Evolutionary conservation across 768 basidiomycete species (phyloP).

Genomic region (Macrocybe gigantea): DNA sequence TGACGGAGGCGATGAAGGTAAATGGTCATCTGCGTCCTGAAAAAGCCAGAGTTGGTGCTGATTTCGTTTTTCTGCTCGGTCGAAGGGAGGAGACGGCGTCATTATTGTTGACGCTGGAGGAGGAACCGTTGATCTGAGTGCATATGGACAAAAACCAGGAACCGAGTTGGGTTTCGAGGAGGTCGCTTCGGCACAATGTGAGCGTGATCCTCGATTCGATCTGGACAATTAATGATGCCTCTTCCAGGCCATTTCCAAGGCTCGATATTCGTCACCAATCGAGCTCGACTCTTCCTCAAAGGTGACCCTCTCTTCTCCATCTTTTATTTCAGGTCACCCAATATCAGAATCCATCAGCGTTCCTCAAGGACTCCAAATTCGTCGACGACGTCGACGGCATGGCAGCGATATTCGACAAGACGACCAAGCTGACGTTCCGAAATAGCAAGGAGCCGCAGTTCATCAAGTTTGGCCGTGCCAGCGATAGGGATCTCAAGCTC

Average conservation of each 20-base stretch:
- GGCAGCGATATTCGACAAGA: slow-evolving; percentile 30
- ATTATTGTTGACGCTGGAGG: slow-evolving; percentile 45
- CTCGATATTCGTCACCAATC: slow-evolving; percentile 33
- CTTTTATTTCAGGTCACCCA: background rate
- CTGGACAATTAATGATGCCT: background rate
- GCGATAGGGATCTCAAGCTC: slow-evolving; percentile 27
- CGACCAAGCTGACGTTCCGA: slow-evolving; percentile 34
- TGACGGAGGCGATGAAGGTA: slow-evolving; percentile 24
- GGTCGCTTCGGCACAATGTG: slow-evolving; percentile 31
- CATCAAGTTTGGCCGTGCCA: slow-evolving; percentile 34
- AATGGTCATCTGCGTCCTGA: background rate
- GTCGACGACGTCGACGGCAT: slow-evolving; percentile 30
- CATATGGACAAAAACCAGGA: slow-evolving; percentile 28
- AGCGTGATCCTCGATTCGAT: background rate
- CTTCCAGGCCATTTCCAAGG: slow-evolving; percentile 31
- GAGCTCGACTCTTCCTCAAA: slow-evolving; percentile 24
- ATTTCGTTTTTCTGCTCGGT: background rate
- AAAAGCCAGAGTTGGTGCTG: background rate
- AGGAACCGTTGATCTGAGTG: slow-evolving; percentile 42
- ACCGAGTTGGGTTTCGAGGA: slow-evolving; percentile 27
- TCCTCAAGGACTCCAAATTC: slow-evolving; percentile 28
- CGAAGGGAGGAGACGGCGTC: slow-evolving; percentile 21
- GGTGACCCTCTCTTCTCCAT: slow-evolving; percentile 14
- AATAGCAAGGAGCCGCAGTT: slow-evolving; percentile 26
- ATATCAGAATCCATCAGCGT: slow-evolving; percentile 16